Base-by-base conservation (phyloP, 2,329 filamentous ascomycete species). In the Escovopsis sp. region DNA sequence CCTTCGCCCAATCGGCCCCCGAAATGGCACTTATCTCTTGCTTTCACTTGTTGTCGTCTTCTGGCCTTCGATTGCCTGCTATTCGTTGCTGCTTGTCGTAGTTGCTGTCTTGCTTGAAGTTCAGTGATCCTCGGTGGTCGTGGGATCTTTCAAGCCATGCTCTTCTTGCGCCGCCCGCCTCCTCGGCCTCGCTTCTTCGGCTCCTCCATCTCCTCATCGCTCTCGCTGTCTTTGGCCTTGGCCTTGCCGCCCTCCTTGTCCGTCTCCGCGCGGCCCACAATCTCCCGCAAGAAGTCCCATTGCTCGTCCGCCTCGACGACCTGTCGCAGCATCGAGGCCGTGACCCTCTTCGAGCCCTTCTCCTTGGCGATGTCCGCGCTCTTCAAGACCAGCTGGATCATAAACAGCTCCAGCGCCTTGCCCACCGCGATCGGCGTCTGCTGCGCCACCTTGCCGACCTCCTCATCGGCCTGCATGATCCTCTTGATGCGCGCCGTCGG, bases 401-500 rank as follows among this genome's bases (percentile, higher is more conserved):
- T 98, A 55, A 98, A 98, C 8, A 98, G 69, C 61, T 98, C 90
- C 6, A 98, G 69, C 13, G 90, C 90, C 64, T 94, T 94, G 46
- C 84, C 84, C 31, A 96, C 88, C 18, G 88, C 90, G 38, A 94
- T 92, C 13, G 88, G 88, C 1, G 90, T 94, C 41, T 96, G 90
- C 58, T 98, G 90, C 4, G 90, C 87, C 9, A 98, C 90, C 61
- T 98, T 98, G 42, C 90, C 90, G 1, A 98, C 87, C 55, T 98
- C 90, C 53, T 98, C 90, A 52, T 98, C 90, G 10, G 88, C 88
- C 61, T 98, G 90, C 90, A 98, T 96, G 50, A 98, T 96, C 35
- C 90, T 77, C 68, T 98, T 98, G 65, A 98, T 98, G 42, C 90
- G 73, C 12, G 90, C 90, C 23, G 93, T 93, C 2, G 90, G 90